Conservation (phyloP, 139 green algal genomes). For the Chlamydomonas urium region DNA sequence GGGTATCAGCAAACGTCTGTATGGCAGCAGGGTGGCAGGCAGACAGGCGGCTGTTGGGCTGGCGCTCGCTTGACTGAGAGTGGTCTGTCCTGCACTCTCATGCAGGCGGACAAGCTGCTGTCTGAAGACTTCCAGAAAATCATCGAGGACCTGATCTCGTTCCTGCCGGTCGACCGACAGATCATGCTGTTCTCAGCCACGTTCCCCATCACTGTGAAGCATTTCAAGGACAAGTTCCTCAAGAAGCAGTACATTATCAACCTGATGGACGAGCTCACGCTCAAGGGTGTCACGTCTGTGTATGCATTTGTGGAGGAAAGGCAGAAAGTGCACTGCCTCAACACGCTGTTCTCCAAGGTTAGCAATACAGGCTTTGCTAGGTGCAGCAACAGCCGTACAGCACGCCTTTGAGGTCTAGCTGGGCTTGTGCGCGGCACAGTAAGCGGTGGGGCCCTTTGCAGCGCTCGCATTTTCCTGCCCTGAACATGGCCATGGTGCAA, state of each 20-base stretch:
- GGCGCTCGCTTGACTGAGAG: too few relatives aligned
- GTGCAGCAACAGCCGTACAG: neutral
- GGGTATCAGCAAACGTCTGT: too few relatives aligned
- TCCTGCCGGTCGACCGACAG: conserved; percentile 80
- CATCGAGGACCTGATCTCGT: conserved; percentile 92
- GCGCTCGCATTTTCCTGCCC: too few relatives aligned
- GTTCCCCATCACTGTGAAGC: conserved; percentile 97
- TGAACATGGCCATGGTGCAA: too few relatives aligned
- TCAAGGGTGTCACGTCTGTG: conserved; percentile 95
- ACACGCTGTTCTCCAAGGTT: conserved; percentile 90
- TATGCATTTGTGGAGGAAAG: conserved; percentile 99
- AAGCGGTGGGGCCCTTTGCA: too few relatives aligned
- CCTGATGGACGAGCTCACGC: conserved; percentile 99
- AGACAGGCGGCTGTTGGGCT: too few relatives aligned
- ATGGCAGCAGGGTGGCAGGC: too few relatives aligned
- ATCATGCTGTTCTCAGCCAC: conserved; percentile 97
- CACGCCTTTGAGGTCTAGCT: neutral
- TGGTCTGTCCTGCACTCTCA: too few relatives aligned
- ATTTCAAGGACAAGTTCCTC: conserved; percentile 24
- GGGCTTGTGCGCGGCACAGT: too few relatives aligned
- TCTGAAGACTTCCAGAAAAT: conserved; percentile 90
- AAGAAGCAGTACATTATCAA: conserved; percentile 99
- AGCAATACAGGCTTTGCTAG: neutral
- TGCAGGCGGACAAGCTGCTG: conserved; percentile 50
- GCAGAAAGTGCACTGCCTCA: conserved; percentile 89